phyloP scores from a whole-genome alignment of 352 stramenopile genomes.

The Phytophthora foliorum region DNA sequence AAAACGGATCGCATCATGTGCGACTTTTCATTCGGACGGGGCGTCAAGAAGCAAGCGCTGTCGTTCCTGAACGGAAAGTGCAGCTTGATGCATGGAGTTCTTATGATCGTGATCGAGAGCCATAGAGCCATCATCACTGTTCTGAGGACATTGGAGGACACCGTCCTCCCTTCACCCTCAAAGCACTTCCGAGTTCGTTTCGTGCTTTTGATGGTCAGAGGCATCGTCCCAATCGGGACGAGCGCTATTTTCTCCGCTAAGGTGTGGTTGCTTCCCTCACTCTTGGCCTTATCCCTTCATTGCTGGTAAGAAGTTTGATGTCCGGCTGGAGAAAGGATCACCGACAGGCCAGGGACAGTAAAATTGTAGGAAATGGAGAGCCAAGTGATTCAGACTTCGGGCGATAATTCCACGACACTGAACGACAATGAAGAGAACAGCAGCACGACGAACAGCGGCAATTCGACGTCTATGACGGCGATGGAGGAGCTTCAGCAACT shows the following conservation, averaged over 20 bases:
- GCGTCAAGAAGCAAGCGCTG: neutral
- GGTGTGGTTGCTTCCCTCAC: neutral
- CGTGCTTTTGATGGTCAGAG: constrained; percentile 6
- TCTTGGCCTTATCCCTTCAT: constrained; percentile 31
- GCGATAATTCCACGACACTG: neutral
- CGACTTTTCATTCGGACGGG: constrained; percentile 35
- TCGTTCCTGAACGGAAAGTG: too few species aligned
- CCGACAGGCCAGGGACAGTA: neutral
- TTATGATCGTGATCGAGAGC: too few species aligned
- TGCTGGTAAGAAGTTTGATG: constrained; percentile 18
- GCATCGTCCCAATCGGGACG: constrained; percentile 27
- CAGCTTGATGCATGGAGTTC: too few species aligned
- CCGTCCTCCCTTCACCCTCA: constrained; percentile 3
- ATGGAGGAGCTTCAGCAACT: constrained; percentile 67
- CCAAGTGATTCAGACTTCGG: constrained; percentile 1
- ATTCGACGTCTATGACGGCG: constrained; percentile 39
- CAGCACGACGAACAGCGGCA: constrained; percentile 32
- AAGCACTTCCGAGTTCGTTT: constrained; percentile 15
- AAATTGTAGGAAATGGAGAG: constrained; percentile 29
- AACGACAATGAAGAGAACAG: constrained; percentile 28
- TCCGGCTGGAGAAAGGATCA: constrained; percentile 1
- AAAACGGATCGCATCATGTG: constrained; percentile 20
- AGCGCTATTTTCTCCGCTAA: constrained; percentile 38
- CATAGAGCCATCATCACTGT: too few species aligned
- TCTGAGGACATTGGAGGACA: constrained; percentile 13